Evolutionary conservation across 371 early-diverging fungal genomes (phyloP).

Genomic region (Mortierella sp.): DNA sequence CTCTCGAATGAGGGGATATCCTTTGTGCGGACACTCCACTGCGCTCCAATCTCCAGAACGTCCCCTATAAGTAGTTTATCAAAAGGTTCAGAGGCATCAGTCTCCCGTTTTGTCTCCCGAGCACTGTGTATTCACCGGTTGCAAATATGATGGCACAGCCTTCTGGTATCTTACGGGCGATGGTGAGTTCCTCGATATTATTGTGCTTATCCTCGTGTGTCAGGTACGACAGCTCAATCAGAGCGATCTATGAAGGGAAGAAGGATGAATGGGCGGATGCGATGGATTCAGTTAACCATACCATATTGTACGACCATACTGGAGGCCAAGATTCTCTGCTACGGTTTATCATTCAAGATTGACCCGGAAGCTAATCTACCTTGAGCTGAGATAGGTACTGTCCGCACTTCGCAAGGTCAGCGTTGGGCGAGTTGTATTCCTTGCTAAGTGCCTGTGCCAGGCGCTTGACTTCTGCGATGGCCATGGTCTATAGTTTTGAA

Average conservation of each 20-base stretch:
- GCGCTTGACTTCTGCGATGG: constrained; percentile 44
- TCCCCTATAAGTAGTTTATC: constrained; percentile 69
- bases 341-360: too few relatives aligned
- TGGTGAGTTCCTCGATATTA: constrained; percentile 70
- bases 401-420: constrained; percentile 80
- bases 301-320: too few relatives aligned
- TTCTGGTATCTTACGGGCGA: constrained; percentile 83
- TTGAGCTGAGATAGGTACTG: constrained; percentile 81
- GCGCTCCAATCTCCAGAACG: constrained; percentile 92
- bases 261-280: neutral
- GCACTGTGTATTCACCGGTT: too few relatives aligned
- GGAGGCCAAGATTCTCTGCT: too few relatives aligned
- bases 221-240: constrained; percentile 80
- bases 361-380: constrained; percentile 63
- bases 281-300: too few relatives aligned
- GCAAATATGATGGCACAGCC: too few relatives aligned
- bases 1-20: constrained; percentile 94
- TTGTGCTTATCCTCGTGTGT: constrained; percentile 69
- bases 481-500: constrained; percentile 28
- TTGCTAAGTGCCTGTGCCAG: constrained; percentile 62
- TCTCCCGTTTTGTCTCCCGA: too few relatives aligned
- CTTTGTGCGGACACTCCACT: constrained; percentile 83
- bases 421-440: constrained; percentile 75
- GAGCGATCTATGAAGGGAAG: constrained; percentile 66
- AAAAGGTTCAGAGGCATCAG: neutral